These are phyloP conservation scores for Chlorella sorokiniana DNA, from an alignment of 139 green algal species.

Conservation along the genomic window DNA sequence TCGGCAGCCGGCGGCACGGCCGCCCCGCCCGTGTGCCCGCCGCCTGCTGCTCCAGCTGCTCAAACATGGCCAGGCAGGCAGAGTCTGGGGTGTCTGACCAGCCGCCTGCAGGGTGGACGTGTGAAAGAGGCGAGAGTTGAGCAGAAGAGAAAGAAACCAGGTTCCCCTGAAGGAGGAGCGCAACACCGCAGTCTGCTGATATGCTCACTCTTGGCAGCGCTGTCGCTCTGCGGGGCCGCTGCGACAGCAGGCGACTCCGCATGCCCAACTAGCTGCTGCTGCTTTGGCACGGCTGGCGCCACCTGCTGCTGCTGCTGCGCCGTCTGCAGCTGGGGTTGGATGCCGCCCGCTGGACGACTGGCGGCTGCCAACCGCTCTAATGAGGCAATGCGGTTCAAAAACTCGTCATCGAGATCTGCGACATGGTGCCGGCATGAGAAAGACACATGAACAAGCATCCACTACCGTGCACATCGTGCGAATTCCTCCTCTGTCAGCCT, in stretches of 20 bases:
- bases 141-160: neutral
- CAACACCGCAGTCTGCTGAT: neutral
- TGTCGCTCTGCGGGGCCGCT: neutral
- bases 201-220: neutral
- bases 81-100: constrained; percentile 39
- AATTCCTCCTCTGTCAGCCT: no score
- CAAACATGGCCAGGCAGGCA: constrained; percentile 2
- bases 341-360: neutral
- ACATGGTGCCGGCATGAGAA: neutral
- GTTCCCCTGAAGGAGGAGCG: neutral
- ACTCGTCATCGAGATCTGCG: constrained; percentile 14
- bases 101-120: constrained; percentile 10
- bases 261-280: neutral
- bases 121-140: neutral
- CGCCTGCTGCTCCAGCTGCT: constrained; percentile 9
- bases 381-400: constrained; percentile 6
- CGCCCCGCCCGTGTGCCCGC: neutral
- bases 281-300: neutral
- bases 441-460: neutral
- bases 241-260: neutral
- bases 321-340: neutral
- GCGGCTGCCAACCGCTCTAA: constrained; percentile 9
- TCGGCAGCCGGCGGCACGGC: neutral
- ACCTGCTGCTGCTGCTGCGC: neutral
- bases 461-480: no score